These are phyloP conservation scores for Ganoderma lingzhi DNA, from an alignment of 1,284 basidiomycete species.

Conservation along the genomic window DNA sequence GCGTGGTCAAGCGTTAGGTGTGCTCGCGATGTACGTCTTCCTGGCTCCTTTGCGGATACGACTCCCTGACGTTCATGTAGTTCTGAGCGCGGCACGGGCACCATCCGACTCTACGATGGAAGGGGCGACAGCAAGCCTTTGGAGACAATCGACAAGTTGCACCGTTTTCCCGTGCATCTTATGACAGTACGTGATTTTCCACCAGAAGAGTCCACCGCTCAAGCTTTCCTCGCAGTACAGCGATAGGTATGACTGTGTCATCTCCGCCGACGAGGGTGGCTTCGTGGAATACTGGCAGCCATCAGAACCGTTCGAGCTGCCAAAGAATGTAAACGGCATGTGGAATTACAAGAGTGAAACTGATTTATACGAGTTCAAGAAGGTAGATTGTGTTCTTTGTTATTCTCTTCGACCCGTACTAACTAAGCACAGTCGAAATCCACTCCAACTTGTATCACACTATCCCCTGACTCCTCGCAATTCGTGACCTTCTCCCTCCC, in stretches of 20 bases:
- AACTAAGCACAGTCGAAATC: conserved; percentile 77
- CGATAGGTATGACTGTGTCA: conserved; percentile 87
- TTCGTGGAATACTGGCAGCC: conserved; percentile 99
- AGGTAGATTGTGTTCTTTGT: conserved; percentile 57
- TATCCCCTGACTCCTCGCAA: conserved; percentile 88
- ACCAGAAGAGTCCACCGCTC: conserved; percentile 1
- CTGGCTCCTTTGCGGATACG: conserved; percentile 3
- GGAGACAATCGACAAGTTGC: conserved; percentile 78
- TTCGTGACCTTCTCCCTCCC: conserved; percentile 94
- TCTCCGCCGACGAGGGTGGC: conserved; percentile 94
- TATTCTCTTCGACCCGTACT: neutral
- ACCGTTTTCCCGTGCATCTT: conserved; percentile 89
- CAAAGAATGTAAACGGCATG: conserved; percentile 79
- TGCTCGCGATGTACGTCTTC: conserved; percentile 84
- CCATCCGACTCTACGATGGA: conserved; percentile 92
- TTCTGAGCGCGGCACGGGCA: conserved; percentile 79
- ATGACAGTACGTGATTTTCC: conserved; percentile 76
- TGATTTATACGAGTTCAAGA: conserved; percentile 98
- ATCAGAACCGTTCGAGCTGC: conserved; percentile 84
- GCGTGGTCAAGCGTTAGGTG: conserved; percentile 85
- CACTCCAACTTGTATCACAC: conserved; percentile 88
- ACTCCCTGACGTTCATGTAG: conserved; percentile 51
- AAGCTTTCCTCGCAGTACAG: conserved; percentile 72
- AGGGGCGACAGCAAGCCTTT: conserved; percentile 85
- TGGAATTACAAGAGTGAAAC: conserved; percentile 95